Evolutionary conservation across 345 rosid species (phyloP).

Genomic region (Turnera subulata): DNA sequence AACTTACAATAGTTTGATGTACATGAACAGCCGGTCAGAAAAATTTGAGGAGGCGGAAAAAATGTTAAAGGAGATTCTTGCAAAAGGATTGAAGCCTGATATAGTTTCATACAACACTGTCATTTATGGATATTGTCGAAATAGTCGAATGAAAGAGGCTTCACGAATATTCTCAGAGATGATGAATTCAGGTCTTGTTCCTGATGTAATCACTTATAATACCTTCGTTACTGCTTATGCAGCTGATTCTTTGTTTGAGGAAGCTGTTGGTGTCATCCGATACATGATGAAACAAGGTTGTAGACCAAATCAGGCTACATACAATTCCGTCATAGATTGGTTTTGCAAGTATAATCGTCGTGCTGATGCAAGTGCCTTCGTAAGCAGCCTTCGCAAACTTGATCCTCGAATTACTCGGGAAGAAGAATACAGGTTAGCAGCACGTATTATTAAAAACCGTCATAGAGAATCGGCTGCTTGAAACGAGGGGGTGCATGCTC

Average conservation of each 20-base stretch:
- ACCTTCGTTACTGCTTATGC: conserved; percentile 82
- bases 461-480: conserved; percentile 22
- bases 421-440: conserved; percentile 50
- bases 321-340: conserved; percentile 79
- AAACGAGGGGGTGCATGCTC: neutral
- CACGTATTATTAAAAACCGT: conserved; percentile 61
- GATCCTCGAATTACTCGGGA: conserved; percentile 57
- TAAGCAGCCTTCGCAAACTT: conserved; percentile 51
- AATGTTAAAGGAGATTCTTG: conserved; percentile 55
- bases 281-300: conserved; percentile 77
- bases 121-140: conserved; percentile 79
- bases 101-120: conserved; percentile 84
- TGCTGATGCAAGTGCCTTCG: conserved; percentile 62
- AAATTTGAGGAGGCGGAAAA: conserved; percentile 69
- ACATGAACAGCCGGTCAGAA: conserved; percentile 74
- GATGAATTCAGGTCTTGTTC: conserved; percentile 58
- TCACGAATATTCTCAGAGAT: conserved; percentile 69
- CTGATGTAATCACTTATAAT: conserved; percentile 81
- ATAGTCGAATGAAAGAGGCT: conserved; percentile 87
- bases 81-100: conserved; percentile 81
- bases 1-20: conserved; percentile 91
- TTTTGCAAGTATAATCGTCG: conserved; percentile 62
- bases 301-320: conserved; percentile 72
- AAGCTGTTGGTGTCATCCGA: conserved; percentile 63
- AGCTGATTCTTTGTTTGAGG: conserved; percentile 82